phyloP scores from a whole-genome alignment of 2,329 filamentous ascomycete genomes.

The Gnomoniopsis smithogilvyi region DNA sequence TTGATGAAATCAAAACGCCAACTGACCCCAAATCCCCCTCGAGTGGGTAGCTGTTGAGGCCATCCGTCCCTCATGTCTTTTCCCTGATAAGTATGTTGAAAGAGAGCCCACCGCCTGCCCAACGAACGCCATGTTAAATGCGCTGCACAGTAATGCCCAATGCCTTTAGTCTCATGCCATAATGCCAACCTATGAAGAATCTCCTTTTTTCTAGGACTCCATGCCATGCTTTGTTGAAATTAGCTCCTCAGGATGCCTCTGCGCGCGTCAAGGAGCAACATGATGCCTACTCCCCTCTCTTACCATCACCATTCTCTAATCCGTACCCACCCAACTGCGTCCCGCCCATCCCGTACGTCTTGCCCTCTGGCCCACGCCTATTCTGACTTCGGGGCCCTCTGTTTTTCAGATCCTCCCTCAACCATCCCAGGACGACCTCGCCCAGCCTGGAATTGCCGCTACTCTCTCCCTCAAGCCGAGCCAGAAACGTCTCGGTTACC shows the following conservation, averaged over 20 bases:
- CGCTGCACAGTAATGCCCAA: neutral
- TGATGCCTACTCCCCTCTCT: constrained; percentile 1
- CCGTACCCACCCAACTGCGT: constrained; percentile 55
- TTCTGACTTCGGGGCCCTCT: constrained; percentile 70
- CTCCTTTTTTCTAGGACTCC: too few species aligned
- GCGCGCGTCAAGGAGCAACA: neutral
- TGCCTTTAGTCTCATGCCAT: neutral
- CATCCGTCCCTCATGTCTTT: neutral
- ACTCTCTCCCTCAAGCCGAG: constrained; percentile 40
- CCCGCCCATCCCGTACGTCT: constrained; percentile 55
- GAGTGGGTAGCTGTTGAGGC: neutral
- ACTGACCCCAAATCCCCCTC: neutral
- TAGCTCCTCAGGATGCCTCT: neutral
- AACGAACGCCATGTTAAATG: constrained; percentile 19
- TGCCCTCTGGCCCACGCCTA: constrained; percentile 56
- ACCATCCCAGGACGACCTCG: constrained; percentile 83
- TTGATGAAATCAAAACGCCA: neutral
- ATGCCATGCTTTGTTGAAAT: constrained; percentile 8
- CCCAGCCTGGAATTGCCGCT: constrained; percentile 79
- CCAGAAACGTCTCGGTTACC: constrained; percentile 65
- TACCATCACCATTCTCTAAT: constrained; percentile 43
- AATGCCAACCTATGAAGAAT: neutral
- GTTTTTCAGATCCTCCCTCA: constrained; percentile 74
- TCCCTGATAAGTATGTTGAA: constrained; percentile 2
- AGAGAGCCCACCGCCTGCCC: constrained; percentile 2